Base-by-base conservation (phyloP, 2,329 filamentous ascomycete genomes). In the Colletotrichum tropicicola region DNA sequence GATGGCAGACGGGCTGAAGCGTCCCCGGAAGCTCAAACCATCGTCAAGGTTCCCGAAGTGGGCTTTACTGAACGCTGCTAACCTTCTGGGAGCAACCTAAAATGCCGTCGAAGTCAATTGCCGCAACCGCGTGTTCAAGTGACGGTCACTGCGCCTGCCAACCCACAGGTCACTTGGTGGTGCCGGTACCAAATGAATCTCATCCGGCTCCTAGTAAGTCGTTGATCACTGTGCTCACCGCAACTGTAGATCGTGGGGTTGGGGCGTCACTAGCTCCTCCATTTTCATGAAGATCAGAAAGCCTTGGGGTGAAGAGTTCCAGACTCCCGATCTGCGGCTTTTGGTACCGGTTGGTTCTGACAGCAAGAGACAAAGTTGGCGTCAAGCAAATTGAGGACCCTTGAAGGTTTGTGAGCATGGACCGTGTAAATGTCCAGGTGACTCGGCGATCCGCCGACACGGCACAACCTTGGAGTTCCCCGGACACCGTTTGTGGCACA, bases 171-270 rank as follows among this genome's bases (percentile, higher is more conserved):
- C 48, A 49, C 21, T 45, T 32, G 56, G 19, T 39, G 23, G 19
- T 23, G 19, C 41, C 25, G 21, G 25, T 54, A 19, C 53, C 28
- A 35, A 23, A 25, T 23, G 19, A n/a, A 23, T 47, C 28, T n/a
- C 39, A 17, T 47, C 10, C 10, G 25, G 19, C 41, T 19, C 30
- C 32, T 3, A 12, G 27, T 13, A 43, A 15, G 30, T 21, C 39
- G 47, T 47, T 47, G 60, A 59, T 59, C 60, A 48, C 13, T 37
- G 9, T 41, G 51, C 43, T 54, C 48, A 60, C 39, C 49, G 48
- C 61, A 27, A 60, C 32, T 60, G 47, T 21, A 54, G 56, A 54
- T 54, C 56, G 21, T 15, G 21, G 48, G 27, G n/a, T n/a, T n/a
- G 51, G 30, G 30, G 12, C 32, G 25, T 17, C 9, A 13, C 23